Base-by-base conservation (phyloP, 306 rosid species). In the Cucurbita argyrosperma region DNA sequence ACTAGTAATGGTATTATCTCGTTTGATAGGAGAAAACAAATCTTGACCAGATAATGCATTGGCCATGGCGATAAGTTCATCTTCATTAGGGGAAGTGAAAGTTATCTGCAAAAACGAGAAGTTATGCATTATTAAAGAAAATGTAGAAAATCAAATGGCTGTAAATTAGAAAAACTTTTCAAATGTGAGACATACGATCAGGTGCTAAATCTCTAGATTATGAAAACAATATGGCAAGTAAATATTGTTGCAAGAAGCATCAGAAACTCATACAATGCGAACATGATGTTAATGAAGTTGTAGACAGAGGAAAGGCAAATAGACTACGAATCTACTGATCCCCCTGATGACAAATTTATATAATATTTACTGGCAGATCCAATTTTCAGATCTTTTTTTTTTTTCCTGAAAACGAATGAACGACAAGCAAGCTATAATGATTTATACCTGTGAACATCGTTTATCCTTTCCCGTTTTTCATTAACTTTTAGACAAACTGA, bases 41-140 rank as follows among this genome's bases (percentile, higher is more conserved):
- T 84, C 67, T 65, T 80, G 78, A 35, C 87, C 80, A 57, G 90
- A 85, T 82, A 93, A 80, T 53, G 88, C 82, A 75, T 88, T 89
- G 55, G 96, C 94, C 98, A 93, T 89, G 1, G 94, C 89, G 43
- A 85, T 80, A 64, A 93, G 97, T 78, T 93, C 94, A 82, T 86
- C 89, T 86, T 87, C 94, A 68, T 90, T 93, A 40, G 98, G 97
- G 45, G 98, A 93, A 62, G 90, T 87, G 83, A 79, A 81, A 72
- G 73, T 76, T 77, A 90, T 87, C 96, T 90, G 79, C 54, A 77
- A 46, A 69, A 58, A 69, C 39, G 11, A 42, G 40, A 14, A 56
- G 12, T 50, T 21, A 21, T 12, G 7, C n/a, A n/a, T n/a, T n/a
- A 43, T 19, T 45, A 66, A 46, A 66, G 71, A 64, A 49, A 49